A percentile compares a stretch with the other conserved stretches of the same genome.
phyloP scores from a whole-genome alignment of 2,329 filamentous ascomycete genomes.

The Trichoderma brevicompactum region DNA sequence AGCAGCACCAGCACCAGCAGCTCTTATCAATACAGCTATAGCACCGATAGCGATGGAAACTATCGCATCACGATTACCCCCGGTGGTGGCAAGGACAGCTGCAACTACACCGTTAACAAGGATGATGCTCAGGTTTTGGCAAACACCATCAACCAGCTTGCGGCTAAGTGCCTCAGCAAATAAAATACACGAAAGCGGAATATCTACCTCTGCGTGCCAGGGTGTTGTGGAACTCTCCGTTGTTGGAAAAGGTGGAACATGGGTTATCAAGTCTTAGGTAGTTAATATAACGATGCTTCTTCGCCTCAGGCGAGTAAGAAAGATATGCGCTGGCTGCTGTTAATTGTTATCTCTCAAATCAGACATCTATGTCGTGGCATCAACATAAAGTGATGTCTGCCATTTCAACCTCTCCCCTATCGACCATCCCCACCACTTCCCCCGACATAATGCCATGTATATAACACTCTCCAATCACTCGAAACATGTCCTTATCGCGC shows the following conservation, averaged over 20 bases:
- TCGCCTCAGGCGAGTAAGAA: not conserved
- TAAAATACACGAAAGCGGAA: not conserved
- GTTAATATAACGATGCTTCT: not conserved
- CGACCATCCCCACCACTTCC: too few species aligned
- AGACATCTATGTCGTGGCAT: not conserved
- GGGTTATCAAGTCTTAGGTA: not conserved
- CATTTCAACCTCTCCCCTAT: not conserved
- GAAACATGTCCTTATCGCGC: too few species aligned
- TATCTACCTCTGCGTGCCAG: not conserved
- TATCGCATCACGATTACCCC: conserved; percentile 8
- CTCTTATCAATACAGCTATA: conserved; percentile 8
- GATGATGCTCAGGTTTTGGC: not conserved
- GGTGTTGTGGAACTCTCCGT: too few species aligned
- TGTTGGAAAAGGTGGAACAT: not conserved
- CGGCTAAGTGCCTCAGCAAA: conserved; percentile 7
- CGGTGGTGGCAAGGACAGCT: conserved; percentile 1
- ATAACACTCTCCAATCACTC: too few species aligned
- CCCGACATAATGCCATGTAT: too few species aligned
- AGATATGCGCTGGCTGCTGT: not conserved
- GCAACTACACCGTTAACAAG: not conserved
- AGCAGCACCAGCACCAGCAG: not conserved
- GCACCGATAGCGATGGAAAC: conserved; percentile 8
- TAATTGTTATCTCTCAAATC: too few species aligned
- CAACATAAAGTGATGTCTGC: not conserved
- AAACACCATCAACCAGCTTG: conserved; percentile 16